A percentile compares a stretch with the other conserved stretches of the same genome.
Evolutionary conservation across 1,284 basidiomycete genomes (phyloP).

Genomic region (Cryptococcus floricola): DNA sequence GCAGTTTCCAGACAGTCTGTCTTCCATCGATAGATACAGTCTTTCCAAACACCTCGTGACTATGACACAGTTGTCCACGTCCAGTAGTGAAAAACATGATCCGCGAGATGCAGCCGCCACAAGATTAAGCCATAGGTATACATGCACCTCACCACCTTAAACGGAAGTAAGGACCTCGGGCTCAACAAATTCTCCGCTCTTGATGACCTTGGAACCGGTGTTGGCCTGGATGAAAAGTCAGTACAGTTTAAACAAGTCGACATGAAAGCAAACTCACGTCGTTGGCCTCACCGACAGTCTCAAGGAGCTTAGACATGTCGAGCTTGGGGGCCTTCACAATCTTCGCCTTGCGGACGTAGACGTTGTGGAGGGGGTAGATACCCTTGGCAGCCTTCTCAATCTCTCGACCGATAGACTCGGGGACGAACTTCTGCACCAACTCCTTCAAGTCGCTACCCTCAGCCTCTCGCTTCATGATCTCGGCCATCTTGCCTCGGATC

Average conservation of each 20-base stretch:
- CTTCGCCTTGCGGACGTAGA: conserved; percentile 96
- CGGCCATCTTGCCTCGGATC: conserved; percentile 99
- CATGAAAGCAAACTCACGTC: conserved; percentile 60
- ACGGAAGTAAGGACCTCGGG: conserved; percentile 50
- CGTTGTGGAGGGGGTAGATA: conserved; percentile 98
- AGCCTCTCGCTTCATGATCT: conserved; percentile 98
- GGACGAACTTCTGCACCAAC: conserved; percentile 96
- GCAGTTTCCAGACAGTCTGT: no score
- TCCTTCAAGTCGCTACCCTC: conserved; percentile 96
- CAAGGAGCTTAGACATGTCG: conserved; percentile 89
- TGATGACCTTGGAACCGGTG: conserved; percentile 46
- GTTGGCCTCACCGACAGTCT: conserved; percentile 90
- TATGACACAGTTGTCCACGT: no score
- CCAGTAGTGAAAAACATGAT: no score
- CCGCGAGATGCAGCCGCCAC: no score
- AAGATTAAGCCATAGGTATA: conserved; percentile 26
- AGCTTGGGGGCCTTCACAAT: conserved; percentile 95
- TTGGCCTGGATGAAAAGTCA: conserved; percentile 18
- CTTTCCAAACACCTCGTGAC: no score
- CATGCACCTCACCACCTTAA: conserved; percentile 39
- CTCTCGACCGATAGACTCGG: conserved; percentile 98
- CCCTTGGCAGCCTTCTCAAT: conserved; percentile 93
- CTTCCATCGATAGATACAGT: no score
- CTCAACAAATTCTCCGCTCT: conserved; percentile 50
- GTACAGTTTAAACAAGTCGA: conserved; percentile 4